phyloP scores from a whole-genome alignment of 805 yeast genomes.

The Candida schatavii region DNA sequence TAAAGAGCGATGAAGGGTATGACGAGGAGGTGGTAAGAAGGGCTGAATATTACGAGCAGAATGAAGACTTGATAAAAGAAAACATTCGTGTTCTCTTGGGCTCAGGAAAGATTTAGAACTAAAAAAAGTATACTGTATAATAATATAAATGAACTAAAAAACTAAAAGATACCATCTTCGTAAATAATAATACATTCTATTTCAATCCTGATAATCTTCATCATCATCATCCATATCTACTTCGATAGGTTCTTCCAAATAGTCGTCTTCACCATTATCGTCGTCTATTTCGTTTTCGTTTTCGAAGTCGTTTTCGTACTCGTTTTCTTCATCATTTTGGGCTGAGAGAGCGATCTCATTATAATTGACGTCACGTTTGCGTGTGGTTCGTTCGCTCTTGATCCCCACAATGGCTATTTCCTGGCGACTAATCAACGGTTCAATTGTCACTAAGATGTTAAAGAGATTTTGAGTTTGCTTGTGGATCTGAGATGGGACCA shows the following conservation, averaged over 20 bases:
- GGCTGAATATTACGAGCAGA: constrained; percentile 75
- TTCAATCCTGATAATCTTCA: constrained; percentile 12
- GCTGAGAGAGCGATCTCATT: constrained; percentile 11
- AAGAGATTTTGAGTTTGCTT: constrained; percentile 27
- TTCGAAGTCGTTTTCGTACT: constrained; percentile 11
- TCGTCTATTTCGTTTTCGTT: constrained; percentile 1
- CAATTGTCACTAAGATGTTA: constrained; percentile 25
- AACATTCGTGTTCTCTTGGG: constrained; percentile 75
- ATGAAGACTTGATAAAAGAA: constrained; percentile 61
- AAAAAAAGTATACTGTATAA: not conserved
- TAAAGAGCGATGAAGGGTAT: constrained; percentile 86
- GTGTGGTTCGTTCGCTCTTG: constrained; percentile 12
- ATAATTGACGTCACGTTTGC: constrained; percentile 20
- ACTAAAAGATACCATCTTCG: not conserved
- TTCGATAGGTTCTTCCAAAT: constrained; percentile 16
- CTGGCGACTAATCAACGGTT: constrained; percentile 28
- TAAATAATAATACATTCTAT: not conserved
- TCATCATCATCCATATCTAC: constrained; percentile 15
- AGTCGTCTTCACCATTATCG: constrained; percentile 18
- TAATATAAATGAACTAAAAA: not conserved
- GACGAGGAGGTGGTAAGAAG: constrained; percentile 86
- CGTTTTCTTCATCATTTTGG: constrained; percentile 14
- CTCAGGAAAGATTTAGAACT: constrained; percentile 41
- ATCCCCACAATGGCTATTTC: constrained; percentile 12
- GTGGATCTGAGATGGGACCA: constrained; percentile 21